Conservation (phyloP, 2,329 filamentous ascomycete species). For the Zasmidium cellare region DNA sequence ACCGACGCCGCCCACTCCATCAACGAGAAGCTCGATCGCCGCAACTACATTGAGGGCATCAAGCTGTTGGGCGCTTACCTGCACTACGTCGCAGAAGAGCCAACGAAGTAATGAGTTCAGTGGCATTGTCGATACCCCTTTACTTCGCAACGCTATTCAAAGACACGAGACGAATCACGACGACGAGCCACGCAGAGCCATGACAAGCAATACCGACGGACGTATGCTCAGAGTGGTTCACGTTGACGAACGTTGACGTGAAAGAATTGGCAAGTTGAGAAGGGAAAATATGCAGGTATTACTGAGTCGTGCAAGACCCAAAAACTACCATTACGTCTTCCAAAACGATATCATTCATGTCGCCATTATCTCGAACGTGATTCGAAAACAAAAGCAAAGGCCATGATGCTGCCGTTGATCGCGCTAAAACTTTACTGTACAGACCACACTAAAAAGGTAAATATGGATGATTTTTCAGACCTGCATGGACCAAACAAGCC, state of each 20-base stretch:
- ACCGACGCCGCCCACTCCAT: constrained; percentile 91
- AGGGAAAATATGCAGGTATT: background rate
- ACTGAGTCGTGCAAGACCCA: background rate
- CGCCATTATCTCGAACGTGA: background rate
- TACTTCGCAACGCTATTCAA: background rate
- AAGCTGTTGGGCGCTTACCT: constrained; percentile 94
- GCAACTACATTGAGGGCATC: constrained; percentile 97
- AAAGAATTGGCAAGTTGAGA: too few species aligned
- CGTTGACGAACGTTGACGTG: too few species aligned
- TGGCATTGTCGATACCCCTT: background rate
- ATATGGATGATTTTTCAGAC: background rate
- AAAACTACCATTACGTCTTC: background rate
- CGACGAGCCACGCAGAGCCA: background rate
- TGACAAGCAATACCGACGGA: background rate
- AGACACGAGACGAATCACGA: background rate
- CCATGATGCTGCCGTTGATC: background rate
- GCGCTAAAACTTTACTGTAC: background rate
- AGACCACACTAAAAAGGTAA: background rate
- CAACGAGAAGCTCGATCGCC: constrained; percentile 96
- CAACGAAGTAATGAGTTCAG: constrained; percentile 40
- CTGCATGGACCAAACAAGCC: background rate
- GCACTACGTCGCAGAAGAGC: constrained; percentile 93
- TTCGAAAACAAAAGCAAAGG: background rate
- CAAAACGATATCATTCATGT: background rate
- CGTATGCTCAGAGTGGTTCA: too few species aligned